Percentiles rank a stretch among this genome's conserved stretches.
Evolutionary conservation across 1,284 basidiomycete species (phyloP).

Genomic region (Boletus calvinii): DNA sequence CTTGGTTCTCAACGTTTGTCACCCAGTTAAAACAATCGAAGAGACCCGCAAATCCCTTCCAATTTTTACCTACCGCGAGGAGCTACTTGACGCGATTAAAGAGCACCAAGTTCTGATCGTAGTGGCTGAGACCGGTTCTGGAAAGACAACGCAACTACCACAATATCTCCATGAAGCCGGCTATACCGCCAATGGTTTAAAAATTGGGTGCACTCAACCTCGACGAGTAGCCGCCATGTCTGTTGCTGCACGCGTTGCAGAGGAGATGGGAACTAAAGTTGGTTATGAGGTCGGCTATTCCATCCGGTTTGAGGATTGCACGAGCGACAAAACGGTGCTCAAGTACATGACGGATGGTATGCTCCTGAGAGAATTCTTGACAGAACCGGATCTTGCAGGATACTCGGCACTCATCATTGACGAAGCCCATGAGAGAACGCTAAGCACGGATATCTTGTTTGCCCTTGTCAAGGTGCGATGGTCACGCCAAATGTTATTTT

Average conservation of each 20-base stretch:
- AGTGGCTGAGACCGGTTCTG: constrained; percentile 92
- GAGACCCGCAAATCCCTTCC: constrained; percentile 90
- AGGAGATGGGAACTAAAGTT: constrained; percentile 96
- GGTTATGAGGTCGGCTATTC: constrained; percentile 98
- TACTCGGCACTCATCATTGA: constrained; percentile 95
- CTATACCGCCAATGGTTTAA: constrained; percentile 84
- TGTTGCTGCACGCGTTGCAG: constrained; percentile 97
- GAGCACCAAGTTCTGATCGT: constrained; percentile 93
- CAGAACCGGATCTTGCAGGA: constrained; percentile 90
- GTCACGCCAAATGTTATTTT: constrained; percentile 15
- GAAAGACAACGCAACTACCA: constrained; percentile 97
- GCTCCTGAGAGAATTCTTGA: constrained; percentile 94
- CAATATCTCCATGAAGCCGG: constrained; percentile 99
- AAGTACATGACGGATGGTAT: constrained; percentile 99
- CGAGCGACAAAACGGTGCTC: constrained; percentile 94
- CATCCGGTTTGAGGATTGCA: constrained; percentile 99
- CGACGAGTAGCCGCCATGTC: constrained; percentile 99
- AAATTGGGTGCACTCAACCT: constrained; percentile 97
- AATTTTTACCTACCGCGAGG: constrained; percentile 83
- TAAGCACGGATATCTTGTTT: constrained; percentile 96
- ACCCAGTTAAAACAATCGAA: constrained; percentile 78
- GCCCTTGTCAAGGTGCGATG: constrained; percentile 89
- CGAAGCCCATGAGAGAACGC: constrained; percentile 94
- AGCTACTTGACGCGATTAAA: constrained; percentile 85
- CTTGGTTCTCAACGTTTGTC: constrained; percentile 12